These are phyloP conservation scores for Plasmodium blacklocki DNA, from an alignment of 169 alveolate genomes.

Conservation along the genomic window DNA sequence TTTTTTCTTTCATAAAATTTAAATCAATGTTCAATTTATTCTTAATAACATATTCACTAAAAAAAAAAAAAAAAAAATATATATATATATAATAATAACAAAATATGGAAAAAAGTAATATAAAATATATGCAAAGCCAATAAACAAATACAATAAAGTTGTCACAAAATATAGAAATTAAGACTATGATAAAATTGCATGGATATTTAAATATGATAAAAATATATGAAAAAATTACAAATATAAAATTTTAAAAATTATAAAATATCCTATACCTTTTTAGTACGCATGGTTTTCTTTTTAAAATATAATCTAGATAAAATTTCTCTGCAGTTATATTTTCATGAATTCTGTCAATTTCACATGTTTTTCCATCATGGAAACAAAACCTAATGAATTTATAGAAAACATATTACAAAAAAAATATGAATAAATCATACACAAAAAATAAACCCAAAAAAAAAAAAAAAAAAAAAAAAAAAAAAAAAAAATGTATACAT, in stretches of 20 bases:
- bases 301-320: constrained; percentile 58
- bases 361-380: constrained; percentile 42
- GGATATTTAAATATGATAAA: no score
- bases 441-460: neutral
- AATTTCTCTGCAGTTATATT: constrained; percentile 62
- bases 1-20: constrained; percentile 60
- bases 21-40: constrained; percentile 41
- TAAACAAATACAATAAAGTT: no score
- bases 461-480: no score
- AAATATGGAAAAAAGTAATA: neutral
- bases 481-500: no score
- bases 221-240: no score
- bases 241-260: neutral
- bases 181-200: neutral
- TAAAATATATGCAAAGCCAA: neutral
- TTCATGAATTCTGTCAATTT: constrained; percentile 62
- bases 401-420: neutral
- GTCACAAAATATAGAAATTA: neutral
- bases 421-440: no score
- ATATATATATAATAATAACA: neutral
- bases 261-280: constrained; percentile 26
- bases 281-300: constrained; percentile 69
- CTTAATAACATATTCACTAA: constrained; percentile 59
- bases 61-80: constrained; percentile 12
- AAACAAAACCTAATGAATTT: constrained; percentile 60